phyloP scores from a whole-genome alignment of 805 yeast species.

The Kuraishia cidri region DNA sequence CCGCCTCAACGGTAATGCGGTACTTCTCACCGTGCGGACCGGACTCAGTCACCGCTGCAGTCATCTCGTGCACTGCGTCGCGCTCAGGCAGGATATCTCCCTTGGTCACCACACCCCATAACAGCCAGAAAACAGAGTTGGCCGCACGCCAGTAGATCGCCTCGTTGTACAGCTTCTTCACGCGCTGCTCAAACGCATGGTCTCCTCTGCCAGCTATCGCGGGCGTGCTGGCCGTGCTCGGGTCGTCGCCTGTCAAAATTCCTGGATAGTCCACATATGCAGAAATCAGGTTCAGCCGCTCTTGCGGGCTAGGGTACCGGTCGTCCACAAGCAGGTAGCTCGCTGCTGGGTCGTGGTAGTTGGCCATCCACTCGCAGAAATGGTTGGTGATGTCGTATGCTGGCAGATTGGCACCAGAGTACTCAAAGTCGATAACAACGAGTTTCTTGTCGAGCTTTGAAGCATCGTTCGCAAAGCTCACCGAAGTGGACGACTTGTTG shows the following conservation, averaged over 20 bases:
- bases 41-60: conserved; percentile 19
- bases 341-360: conserved; percentile 60
- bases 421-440: conserved; percentile 95
- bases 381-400: conserved; percentile 91
- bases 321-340: conserved; percentile 44
- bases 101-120: conserved; percentile 75
- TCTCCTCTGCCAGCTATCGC: neutral
- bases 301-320: conserved; percentile 58
- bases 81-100: conserved; percentile 11
- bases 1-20: conserved; percentile 19
- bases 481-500: neutral
- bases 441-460: conserved; percentile 48
- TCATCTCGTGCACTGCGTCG: neutral
- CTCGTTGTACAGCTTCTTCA: conserved; percentile 52
- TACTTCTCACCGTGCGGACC: conserved; percentile 53
- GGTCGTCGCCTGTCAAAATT: conserved; percentile 2
- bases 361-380: conserved; percentile 95
- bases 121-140: conserved; percentile 71
- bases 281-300: conserved; percentile 61
- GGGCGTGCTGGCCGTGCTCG: neutral
- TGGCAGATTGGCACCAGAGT: conserved; percentile 83
- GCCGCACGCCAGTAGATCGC: conserved; percentile 73
- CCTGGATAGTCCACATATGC: conserved; percentile 65
- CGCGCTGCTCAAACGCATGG: conserved; percentile 25
- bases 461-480: conserved; percentile 1